These are phyloP conservation scores for Tetradesmus lagerheimii DNA, from an alignment of 139 green algal species.

Conservation along the genomic window DNA sequence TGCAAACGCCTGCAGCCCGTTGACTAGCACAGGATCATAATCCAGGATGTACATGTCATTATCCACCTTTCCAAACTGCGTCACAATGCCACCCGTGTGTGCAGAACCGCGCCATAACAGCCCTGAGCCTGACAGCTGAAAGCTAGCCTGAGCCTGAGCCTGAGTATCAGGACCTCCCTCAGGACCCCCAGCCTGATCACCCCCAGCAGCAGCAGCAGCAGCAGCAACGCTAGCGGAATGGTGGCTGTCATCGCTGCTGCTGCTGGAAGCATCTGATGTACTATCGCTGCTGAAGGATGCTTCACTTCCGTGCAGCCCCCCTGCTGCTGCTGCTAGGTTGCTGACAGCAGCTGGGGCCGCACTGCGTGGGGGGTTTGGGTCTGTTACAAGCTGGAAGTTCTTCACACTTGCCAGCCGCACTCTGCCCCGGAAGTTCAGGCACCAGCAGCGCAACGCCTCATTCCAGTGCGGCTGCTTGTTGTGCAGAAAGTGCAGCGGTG, in stretches of 20 bases:
- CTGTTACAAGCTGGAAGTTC: slow-evolving; percentile 92
- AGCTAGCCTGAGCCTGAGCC: background rate
- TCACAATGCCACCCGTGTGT: slow-evolving; percentile 67
- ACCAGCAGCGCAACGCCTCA: slow-evolving; percentile 91
- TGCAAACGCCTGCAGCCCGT: slow-evolving; percentile 87
- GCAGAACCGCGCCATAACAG: slow-evolving; percentile 3
- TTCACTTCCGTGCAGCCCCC: background rate
- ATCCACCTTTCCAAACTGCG: slow-evolving; percentile 97
- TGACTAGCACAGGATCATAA: slow-evolving; percentile 76
- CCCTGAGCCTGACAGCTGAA: background rate
- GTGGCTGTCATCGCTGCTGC: background rate
- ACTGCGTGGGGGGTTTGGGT: background rate
- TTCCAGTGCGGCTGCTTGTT: slow-evolving; percentile 97
- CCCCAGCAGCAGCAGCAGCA: background rate
- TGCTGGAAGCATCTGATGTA: background rate
- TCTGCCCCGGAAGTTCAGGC: slow-evolving; percentile 96
- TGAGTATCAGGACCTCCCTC: background rate
- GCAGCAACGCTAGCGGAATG: background rate
- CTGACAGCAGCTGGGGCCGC: background rate
- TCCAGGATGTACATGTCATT: slow-evolving; percentile 92
- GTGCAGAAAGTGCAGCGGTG: slow-evolving; percentile 53
- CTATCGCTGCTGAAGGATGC: background rate
- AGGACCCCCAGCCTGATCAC: background rate
- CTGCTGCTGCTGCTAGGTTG: slow-evolving; percentile 16
- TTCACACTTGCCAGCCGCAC: slow-evolving; percentile 95